A percentile compares a stretch with the other conserved stretches of the same genome.
Evolutionary conservation across 2,329 filamentous ascomycete species (phyloP).

Genomic region (Balansia obtecta): DNA sequence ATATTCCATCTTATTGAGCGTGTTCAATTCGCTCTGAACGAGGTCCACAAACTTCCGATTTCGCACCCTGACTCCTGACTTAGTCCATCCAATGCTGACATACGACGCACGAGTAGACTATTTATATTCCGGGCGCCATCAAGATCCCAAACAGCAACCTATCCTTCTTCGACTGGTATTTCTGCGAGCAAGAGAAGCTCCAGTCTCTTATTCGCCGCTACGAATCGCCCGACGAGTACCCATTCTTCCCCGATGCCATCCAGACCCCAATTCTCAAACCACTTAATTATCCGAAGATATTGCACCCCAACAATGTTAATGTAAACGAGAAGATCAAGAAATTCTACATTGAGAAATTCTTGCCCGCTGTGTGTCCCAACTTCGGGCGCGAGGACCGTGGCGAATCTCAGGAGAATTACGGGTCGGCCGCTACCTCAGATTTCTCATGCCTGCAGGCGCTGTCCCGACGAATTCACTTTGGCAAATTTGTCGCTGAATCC

Average conservation of each 20-base stretch:
- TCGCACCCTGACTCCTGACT: background rate
- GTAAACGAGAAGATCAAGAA: slow-evolving; percentile 79
- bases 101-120: slow-evolving; percentile 34
- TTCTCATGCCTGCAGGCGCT: slow-evolving; percentile 83
- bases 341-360: slow-evolving; percentile 71
- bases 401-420: slow-evolving; percentile 88
- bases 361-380: slow-evolving; percentile 72
- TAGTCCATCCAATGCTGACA: background rate
- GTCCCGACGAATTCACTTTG: slow-evolving; percentile 87
- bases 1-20: slow-evolving; percentile 95
- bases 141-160: slow-evolving; percentile 59
- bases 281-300: slow-evolving; percentile 74
- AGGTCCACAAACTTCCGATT: slow-evolving; percentile 14
- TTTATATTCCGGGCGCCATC: slow-evolving; percentile 75
- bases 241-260: slow-evolving; percentile 81
- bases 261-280: slow-evolving; percentile 75
- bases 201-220: slow-evolving; percentile 91
- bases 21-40: slow-evolving; percentile 91
- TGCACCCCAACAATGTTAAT: slow-evolving; percentile 81
- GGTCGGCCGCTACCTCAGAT: slow-evolving; percentile 81
- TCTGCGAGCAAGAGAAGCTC: slow-evolving; percentile 76
- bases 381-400: slow-evolving; percentile 69
- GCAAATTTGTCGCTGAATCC: slow-evolving; percentile 94
- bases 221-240: slow-evolving; percentile 92
- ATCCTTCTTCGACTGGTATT: slow-evolving; percentile 89